Evolutionary conservation across 345 rosid species (phyloP).

Genomic region (Salix dunnii): DNA sequence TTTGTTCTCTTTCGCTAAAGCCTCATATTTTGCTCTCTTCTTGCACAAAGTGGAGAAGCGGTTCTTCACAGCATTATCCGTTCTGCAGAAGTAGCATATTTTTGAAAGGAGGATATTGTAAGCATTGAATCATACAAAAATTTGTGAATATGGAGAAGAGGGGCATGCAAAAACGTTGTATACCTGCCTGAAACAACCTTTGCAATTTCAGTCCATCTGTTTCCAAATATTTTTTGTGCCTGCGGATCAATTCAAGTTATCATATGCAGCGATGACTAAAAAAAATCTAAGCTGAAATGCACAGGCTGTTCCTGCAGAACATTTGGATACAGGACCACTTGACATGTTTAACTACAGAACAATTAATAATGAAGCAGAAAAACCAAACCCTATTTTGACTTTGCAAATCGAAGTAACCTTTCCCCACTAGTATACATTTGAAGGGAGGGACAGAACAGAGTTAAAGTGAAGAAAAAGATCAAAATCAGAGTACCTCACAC

Average conservation of each 20-base stretch:
- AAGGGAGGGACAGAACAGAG: not conserved
- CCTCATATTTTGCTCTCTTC: conserved; percentile 95
- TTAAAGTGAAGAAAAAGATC: not conserved
- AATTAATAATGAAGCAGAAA: not conserved
- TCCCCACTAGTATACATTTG: not conserved
- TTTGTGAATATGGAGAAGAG: not conserved
- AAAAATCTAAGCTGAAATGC: conserved; percentile 9
- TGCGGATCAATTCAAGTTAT: conserved; percentile 33
- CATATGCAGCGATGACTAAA: conserved; percentile 17
- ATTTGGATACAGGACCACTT: conserved; percentile 12
- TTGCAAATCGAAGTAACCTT: not conserved
- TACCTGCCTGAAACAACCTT: conserved; percentile 99
- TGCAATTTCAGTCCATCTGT: conserved; percentile 98
- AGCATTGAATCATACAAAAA: not conserved
- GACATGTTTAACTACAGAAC: not conserved
- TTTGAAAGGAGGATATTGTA: not conserved
- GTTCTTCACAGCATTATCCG: conserved; percentile 98
- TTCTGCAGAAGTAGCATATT: conserved; percentile 46
- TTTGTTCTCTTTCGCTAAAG: conserved; percentile 72
- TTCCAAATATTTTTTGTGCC: conserved; percentile 94
- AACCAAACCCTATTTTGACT: not conserved
- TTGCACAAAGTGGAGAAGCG: conserved; percentile 94
- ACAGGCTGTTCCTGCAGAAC: conserved; percentile 10
- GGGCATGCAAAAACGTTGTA: not conserved
- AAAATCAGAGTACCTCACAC: conserved; percentile 63